phyloP scores from a whole-genome alignment of 2,329 filamentous ascomycete species.

The Geoglossum cookeanum region DNA sequence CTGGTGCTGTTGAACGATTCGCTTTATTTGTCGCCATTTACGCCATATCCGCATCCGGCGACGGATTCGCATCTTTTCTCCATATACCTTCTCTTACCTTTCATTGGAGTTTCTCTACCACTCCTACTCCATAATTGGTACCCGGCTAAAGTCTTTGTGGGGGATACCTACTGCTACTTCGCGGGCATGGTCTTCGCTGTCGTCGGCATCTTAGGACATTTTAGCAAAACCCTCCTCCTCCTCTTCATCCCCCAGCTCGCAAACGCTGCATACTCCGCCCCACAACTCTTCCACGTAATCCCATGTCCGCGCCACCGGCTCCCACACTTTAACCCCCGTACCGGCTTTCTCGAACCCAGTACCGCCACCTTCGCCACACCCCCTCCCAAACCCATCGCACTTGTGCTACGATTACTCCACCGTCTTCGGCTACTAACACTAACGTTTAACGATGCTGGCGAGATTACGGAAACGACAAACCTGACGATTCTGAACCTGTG shows the following conservation, averaged over 20 bases:
- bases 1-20: constrained; percentile 73
- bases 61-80: constrained; percentile 94
- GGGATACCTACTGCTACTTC: constrained; percentile 98
- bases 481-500: constrained; percentile 89
- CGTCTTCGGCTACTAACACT: constrained; percentile 49
- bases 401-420: constrained; percentile 47
- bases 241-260: constrained; percentile 85
- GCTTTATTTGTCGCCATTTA: constrained; percentile 59
- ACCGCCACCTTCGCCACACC: constrained; percentile 55
- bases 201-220: constrained; percentile 90
- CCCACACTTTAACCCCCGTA: constrained; percentile 69
- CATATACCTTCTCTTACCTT: constrained; percentile 82
- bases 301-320: constrained; percentile 87
- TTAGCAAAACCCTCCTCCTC: constrained; percentile 87
- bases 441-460: constrained; percentile 44
- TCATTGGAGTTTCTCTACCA: constrained; percentile 78
- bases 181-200: constrained; percentile 98
- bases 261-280: constrained; percentile 88
- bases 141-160: constrained; percentile 84
- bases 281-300: constrained; percentile 76
- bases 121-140: constrained; percentile 90
- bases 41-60: constrained; percentile 74
- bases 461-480: constrained; percentile 67
- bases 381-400: constrained; percentile 43
- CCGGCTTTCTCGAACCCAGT: constrained; percentile 71